Percentiles rank a stretch among this genome's conserved stretches.
Evolutionary conservation across 768 basidiomycete species (phyloP).

Genomic region (Suillus decipiens): DNA sequence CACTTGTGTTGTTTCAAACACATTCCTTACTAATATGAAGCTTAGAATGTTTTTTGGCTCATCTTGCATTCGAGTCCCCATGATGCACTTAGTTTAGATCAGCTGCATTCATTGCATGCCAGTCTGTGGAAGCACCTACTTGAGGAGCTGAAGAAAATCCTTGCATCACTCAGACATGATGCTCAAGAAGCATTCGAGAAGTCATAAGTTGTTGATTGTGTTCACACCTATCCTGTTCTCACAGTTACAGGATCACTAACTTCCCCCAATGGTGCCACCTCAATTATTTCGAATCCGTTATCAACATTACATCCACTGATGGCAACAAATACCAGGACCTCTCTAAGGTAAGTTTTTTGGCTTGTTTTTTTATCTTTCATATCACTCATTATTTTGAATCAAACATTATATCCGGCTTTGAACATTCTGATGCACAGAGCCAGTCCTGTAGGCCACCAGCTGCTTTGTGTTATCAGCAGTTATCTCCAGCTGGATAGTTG

Average conservation of each 20-base stretch:
- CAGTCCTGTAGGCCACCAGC: constrained; percentile 21
- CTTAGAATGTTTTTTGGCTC: constrained; percentile 45
- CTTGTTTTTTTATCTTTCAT: neutral
- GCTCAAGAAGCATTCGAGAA: constrained; percentile 16
- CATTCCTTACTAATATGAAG: too few species aligned
- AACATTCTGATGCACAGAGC: neutral
- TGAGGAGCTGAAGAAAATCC: constrained; percentile 23
- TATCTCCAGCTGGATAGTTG: constrained; percentile 35
- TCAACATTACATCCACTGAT: constrained; percentile 34
- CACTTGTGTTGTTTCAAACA: too few species aligned
- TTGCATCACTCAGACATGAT: constrained; percentile 17
- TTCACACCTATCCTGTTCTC: too few species aligned
- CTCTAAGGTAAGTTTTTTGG: constrained; percentile 28
- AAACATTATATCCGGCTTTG: constrained; percentile 2
- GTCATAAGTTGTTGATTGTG: constrained; percentile 24
- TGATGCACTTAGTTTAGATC: constrained; percentile 38
- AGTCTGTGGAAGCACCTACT: constrained; percentile 40
- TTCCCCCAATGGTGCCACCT: constrained; percentile 38
- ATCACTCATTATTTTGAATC: constrained; percentile 3
- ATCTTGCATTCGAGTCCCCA: constrained; percentile 37
- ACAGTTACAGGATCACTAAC: constrained; percentile 23
- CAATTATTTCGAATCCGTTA: constrained; percentile 32
- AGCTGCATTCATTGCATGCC: constrained; percentile 35
- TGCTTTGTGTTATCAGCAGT: constrained; percentile 31
- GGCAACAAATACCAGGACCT: constrained; percentile 39